Base-by-base conservation (phyloP, 164 flowering plant species). In the Brasenia schreberi region DNA sequence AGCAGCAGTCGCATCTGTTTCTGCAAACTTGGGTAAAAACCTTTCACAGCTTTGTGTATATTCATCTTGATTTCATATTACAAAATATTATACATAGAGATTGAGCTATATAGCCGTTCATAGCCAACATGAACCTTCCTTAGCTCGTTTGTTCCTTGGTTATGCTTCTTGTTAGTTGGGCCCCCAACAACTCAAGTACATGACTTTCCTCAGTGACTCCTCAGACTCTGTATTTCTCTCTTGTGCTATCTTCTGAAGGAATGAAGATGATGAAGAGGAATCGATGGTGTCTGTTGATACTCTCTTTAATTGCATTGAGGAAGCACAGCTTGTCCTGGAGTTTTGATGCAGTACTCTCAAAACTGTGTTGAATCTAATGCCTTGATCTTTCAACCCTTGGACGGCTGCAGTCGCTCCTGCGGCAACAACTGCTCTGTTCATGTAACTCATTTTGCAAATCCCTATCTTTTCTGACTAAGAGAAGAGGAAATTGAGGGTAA, bases 351-450 rank as follows among this genome's bases (percentile, higher is more conserved):
- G 23, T 5, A 56, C 72, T 33, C 71, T 18, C 10, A 72, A 17
- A 62, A 66, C n/a, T 7, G 16, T 5, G 56, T 49, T 5, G 56
- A 49, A 49, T 49, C 10, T 49, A 14, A 9, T 14, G 16, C 89
- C 89, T 70, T 85, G 85, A 63, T 83, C 85, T 62, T 85, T 85
- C 71, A 85, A 9, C 1, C 73, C 84, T 69, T 81, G 85, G 42
- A 85, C 81, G 0, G 81, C 76, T 14, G 80, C 89, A 27, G 81
- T 72, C 58, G 77, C 79, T 1, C 84, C 75, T 18, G 84, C 88
- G 58, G 74, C 82, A 2, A 73, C 45, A 83, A 81, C 78, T 1
- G 75, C 77, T 70, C 59, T 78, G 23, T 67, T 58, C 49, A 72
- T 52, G 59, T 66, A n/a, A 64, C 71, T 78, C 81, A 78, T 76